phyloP scores from a whole-genome alignment of 2,329 filamentous ascomycete species.

The Madurella fahalii region DNA sequence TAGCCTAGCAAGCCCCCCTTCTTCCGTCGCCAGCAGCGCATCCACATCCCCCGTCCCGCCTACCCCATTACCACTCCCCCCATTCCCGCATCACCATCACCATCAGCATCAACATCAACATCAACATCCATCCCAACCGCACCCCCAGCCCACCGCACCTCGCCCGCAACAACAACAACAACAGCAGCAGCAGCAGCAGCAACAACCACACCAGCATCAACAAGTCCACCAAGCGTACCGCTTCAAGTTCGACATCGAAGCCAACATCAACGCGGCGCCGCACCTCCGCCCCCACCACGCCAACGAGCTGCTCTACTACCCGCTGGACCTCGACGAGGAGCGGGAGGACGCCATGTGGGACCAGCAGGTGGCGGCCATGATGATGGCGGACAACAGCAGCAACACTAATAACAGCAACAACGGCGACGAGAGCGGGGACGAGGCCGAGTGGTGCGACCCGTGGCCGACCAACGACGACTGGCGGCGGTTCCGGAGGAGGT shows the following conservation, averaged over 20 bases:
- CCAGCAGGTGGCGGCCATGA: not conserved
- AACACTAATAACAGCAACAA: no score
- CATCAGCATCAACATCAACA: constrained; percentile 8
- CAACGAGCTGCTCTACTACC: constrained; percentile 38
- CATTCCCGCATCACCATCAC: constrained; percentile 4
- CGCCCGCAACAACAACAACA: not conserved
- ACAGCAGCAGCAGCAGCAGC: constrained; percentile 2
- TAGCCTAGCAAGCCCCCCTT: no score
- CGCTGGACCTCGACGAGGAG: constrained; percentile 29
- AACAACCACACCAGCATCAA: constrained; percentile 1
- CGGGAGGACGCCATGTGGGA: constrained; percentile 26
- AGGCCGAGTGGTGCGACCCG: constrained; percentile 33
- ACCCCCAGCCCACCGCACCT: not conserved
- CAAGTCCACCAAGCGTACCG: constrained; percentile 42
- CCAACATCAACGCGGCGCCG: constrained; percentile 41
- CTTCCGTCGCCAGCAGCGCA: constrained; percentile 1
- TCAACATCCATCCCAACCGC: constrained; percentile 3
- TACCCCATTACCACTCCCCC: constrained; percentile 3
- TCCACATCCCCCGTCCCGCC: constrained; percentile 9
- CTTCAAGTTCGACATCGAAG: constrained; percentile 45
- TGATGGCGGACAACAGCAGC: not conserved
- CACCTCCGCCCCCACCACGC: constrained; percentile 37
- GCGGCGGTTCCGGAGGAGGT: constrained; percentile 34
- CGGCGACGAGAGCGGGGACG: constrained; percentile 17
- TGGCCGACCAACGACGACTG: constrained; percentile 41